Conservation (phyloP, 2,329 filamentous ascomycete species). For the Ophiostoma novo-ulmi region DNA sequence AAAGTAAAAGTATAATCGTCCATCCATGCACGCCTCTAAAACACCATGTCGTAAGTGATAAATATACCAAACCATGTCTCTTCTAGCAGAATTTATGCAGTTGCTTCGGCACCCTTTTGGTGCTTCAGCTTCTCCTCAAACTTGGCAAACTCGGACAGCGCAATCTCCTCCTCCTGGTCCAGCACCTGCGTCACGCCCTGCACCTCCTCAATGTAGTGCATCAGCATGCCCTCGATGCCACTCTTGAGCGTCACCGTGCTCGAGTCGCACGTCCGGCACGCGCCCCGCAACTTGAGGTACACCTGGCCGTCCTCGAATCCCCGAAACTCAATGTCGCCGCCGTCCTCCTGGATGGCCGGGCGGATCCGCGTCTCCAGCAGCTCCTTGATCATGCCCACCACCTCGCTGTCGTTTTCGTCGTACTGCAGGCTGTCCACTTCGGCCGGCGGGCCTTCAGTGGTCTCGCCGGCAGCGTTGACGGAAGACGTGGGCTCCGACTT, state of each 20-base stretch:
- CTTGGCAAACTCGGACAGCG: conserved; percentile 81
- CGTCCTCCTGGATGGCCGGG: conserved; percentile 94
- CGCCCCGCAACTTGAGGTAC: conserved; percentile 80
- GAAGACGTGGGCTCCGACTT: conserved; percentile 48
- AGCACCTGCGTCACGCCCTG: conserved; percentile 86
- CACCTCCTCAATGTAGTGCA: conserved; percentile 97
- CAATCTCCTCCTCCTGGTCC: conserved; percentile 86
- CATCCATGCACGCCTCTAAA: neutral
- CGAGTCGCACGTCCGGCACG: conserved; percentile 92
- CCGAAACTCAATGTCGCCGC: conserved; percentile 91
- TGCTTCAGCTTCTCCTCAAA: conserved; percentile 78
- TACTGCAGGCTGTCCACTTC: conserved; percentile 68
- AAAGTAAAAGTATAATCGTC: neutral
- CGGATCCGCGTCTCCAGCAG: conserved; percentile 90
- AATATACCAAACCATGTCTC: neutral
- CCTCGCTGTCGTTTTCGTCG: conserved; percentile 86
- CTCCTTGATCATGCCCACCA: conserved; percentile 98
- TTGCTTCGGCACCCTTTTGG: conserved; percentile 44
- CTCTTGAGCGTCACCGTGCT: conserved; percentile 96
- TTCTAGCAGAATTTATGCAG: neutral
- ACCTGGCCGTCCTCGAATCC: conserved; percentile 85
- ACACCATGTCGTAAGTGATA: neutral
- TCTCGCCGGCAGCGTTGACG: neutral
- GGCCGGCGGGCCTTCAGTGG: conserved; percentile 40
- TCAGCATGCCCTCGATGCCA: conserved; percentile 96